phyloP scores from a whole-genome alignment of 179 eudicot species.

The Drosera spatulata region DNA sequence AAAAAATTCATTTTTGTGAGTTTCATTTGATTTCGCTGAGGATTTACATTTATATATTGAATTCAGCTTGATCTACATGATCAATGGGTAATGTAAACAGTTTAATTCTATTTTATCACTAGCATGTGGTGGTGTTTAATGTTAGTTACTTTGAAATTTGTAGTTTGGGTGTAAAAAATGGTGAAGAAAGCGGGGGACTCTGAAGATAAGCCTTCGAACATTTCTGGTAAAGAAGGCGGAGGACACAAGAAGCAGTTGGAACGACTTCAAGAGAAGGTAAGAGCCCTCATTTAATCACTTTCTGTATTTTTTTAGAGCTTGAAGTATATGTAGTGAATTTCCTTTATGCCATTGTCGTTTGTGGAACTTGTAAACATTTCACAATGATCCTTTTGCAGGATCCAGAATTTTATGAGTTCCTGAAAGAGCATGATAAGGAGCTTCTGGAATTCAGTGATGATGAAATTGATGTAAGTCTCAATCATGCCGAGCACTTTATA shows the following conservation, averaged over 20 bases:
- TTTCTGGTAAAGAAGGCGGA: constrained; percentile 26
- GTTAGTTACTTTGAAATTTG: too few species aligned
- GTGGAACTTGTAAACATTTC: too few species aligned
- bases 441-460: constrained; percentile 74
- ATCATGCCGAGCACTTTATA: constrained; percentile 1
- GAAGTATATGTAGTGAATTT: neutral
- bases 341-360: neutral
- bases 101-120: too few species aligned
- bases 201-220: constrained; percentile 4
- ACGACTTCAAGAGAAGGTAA: constrained; percentile 62
- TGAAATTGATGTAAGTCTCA: constrained; percentile 53
- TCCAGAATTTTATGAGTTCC: constrained; percentile 75
- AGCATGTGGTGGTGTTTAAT: too few species aligned
- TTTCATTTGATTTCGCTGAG: too few species aligned
- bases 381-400: constrained; percentile 34
- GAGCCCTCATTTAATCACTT: neutral
- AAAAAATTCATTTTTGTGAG: too few species aligned
- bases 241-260: constrained; percentile 50
- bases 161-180: neutral
- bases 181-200: constrained; percentile 12
- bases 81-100: too few species aligned
- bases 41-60: too few species aligned
- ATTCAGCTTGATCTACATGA: too few species aligned
- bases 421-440: constrained; percentile 77
- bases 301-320: too few species aligned